Evolutionary conservation across 192 early-diverging fungal species (phyloP).

Genomic region (Umbelopsis ramanniana): DNA sequence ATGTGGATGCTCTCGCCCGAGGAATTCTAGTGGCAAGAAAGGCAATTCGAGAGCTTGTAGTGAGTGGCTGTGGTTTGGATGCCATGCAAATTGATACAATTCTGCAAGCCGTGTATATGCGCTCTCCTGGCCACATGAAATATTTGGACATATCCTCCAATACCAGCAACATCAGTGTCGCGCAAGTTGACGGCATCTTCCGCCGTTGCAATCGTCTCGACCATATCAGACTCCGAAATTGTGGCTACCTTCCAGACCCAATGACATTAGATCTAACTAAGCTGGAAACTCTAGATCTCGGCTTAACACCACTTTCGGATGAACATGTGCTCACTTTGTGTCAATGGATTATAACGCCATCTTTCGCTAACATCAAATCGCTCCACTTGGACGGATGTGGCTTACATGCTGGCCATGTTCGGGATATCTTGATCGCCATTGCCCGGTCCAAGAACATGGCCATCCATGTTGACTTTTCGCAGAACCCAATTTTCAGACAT

Average conservation of each 20-base stretch:
- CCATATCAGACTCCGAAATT: slow-evolving; percentile 21
- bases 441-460: slow-evolving; percentile 38
- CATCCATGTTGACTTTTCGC: slow-evolving; percentile 43
- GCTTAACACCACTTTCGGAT: slow-evolving; percentile 20
- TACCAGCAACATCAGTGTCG: not conserved
- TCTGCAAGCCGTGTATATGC: not conserved
- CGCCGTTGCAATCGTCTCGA: slow-evolving; percentile 17
- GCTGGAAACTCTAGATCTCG: slow-evolving; percentile 27
- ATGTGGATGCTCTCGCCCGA: slow-evolving; percentile 22
- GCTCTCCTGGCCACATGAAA: slow-evolving; percentile 26
- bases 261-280: slow-evolving; percentile 17
- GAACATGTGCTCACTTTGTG: slow-evolving; percentile 21
- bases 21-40: slow-evolving; percentile 22
- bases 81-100: slow-evolving; percentile 9
- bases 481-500: slow-evolving; percentile 48
- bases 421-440: slow-evolving; percentile 44
- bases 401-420: slow-evolving; percentile 46
- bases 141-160: slow-evolving; percentile 24
- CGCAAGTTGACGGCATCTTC: slow-evolving; percentile 15
- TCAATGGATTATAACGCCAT: slow-evolving; percentile 33
- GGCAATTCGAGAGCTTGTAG: slow-evolving; percentile 12
- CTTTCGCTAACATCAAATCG: slow-evolving; percentile 25
- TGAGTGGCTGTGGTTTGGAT: slow-evolving; percentile 14
- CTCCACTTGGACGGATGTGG: slow-evolving; percentile 46
- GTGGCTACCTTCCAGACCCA: not conserved